Evolutionary conservation across 768 basidiomycete species (phyloP), one percentile per base, ranked within the genome.

Genomic region (Mrakia hoshinonis): DNA sequence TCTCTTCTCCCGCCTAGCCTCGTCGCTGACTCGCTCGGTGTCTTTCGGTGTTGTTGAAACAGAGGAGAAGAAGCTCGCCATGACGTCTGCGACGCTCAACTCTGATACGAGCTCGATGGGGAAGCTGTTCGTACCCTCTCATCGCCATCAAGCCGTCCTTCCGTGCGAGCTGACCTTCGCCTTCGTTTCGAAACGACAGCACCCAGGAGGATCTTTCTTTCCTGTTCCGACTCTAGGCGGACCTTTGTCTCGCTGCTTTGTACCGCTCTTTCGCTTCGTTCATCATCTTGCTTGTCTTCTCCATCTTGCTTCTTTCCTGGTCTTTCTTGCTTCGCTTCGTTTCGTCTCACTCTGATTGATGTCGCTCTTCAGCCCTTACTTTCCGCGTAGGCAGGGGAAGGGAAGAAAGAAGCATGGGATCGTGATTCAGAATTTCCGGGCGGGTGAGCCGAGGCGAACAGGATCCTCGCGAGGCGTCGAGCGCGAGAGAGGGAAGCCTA

Each of bases 41-140:
- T 39, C 24, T 74, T n/a, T 11, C 0, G 43, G 4, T 22, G 24
- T 3, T n/a, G 4, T 0, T 51, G 31, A 89, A 86, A 82, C 95
- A n/a, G 93, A 97, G 81, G 92, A 96, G 80, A 96, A 97, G 83
- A 99, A 99, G 79, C 85, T 88, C 26, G 69, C 58, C 39, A 43
- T 64, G 60, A 74, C 67, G 26, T 66, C 78, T 24, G 64, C 67
- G 26, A 34, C 62, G 34, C 52, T 76, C n/a, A 75, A 75, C 31
- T 73, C 75, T 22, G 74, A 77, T 20, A 78, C 81, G 46, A 77
- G 89, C 84, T 93, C 94, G 0, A 92, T 97, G 89, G 94, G 94
- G 29, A 86, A 92, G 70, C 80, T 98, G 77, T 60, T 29, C 34
- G 55, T 69, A 3, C 47, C 11, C 52, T 31, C 29, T 29, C 15